Evolutionary conservation across 345 rosid species (phyloP).

Genomic region (Bretschneidera sinensis): DNA sequence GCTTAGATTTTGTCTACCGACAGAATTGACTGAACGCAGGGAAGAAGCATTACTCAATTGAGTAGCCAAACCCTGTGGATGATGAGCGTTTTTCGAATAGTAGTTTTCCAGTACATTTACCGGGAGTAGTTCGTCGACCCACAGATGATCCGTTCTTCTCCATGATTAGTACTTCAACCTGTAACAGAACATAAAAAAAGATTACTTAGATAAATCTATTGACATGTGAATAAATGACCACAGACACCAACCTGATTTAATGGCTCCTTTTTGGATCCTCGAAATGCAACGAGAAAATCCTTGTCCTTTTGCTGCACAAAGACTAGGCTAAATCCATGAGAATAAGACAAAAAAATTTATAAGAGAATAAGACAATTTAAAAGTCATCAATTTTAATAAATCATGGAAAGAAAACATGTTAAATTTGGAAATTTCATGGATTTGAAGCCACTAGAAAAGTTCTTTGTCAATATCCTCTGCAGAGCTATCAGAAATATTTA

Average conservation of each 20-base stretch:
- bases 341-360: slow-evolving; percentile 12
- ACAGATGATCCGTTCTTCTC: slow-evolving; percentile 68
- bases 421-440: background rate
- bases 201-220: background rate
- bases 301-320: slow-evolving; percentile 85
- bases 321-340: slow-evolving; percentile 87
- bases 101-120: slow-evolving; percentile 44
- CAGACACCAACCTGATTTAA: slow-evolving; percentile 75
- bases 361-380: background rate
- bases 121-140: slow-evolving; percentile 39
- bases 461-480: background rate
- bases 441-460: background rate
- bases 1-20: slow-evolving; percentile 67
- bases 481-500: background rate
- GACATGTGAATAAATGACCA: background rate
- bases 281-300: slow-evolving; percentile 91
- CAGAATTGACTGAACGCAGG: slow-evolving; percentile 53
- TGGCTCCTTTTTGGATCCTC: slow-evolving; percentile 81
- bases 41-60: slow-evolving; percentile 54
- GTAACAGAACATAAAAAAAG: slow-evolving; percentile 3
- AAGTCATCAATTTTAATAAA: background rate
- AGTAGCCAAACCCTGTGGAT: slow-evolving; percentile 38
- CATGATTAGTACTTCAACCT: slow-evolving; percentile 75
- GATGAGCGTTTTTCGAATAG: slow-evolving; percentile 54
- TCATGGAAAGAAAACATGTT: background rate